Conservation (phyloP, 1,139 yeast species). For the Taphrina confusa region DNA sequence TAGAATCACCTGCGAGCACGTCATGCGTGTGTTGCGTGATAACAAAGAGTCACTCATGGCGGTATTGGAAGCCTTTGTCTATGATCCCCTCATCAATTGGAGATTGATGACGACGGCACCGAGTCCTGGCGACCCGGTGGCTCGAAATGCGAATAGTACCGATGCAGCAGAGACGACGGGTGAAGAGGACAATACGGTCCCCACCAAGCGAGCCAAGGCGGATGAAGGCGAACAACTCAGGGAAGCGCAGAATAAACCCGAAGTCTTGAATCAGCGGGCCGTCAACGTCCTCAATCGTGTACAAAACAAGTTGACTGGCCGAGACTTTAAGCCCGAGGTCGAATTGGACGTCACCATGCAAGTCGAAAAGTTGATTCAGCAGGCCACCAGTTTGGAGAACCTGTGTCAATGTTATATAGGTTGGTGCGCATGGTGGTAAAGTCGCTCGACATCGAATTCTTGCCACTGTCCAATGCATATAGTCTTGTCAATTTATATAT, state of each 20-base stretch:
- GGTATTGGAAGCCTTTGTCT: conserved; percentile 95
- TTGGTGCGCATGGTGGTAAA: conserved; percentile 49
- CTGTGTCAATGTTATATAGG: conserved; percentile 96
- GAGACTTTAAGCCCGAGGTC: conserved; percentile 73
- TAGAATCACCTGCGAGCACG: conserved; percentile 95
- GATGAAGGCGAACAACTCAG: conserved; percentile 74
- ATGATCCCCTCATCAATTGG: conserved; percentile 98
- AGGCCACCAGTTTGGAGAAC: conserved; percentile 95
- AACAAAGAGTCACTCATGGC: conserved; percentile 98
- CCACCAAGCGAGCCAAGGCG: conserved; percentile 48
- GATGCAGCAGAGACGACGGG: conserved; percentile 47
- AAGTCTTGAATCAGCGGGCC: conserved; percentile 85
- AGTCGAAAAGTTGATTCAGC: conserved; percentile 90
- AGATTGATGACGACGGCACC: conserved; percentile 57
- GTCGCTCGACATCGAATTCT: background rate
- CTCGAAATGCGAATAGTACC: background rate
- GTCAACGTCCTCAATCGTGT: conserved; percentile 85
- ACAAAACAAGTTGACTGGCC: conserved; percentile 89
- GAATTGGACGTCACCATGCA: conserved; percentile 83
- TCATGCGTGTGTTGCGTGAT: conserved; percentile 88
- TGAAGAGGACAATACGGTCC: conserved; percentile 13
- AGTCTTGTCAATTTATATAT: too few relatives aligned
- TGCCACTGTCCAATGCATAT: too few relatives aligned
- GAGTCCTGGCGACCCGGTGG: conserved; percentile 66
- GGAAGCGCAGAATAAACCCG: conserved; percentile 74